These are phyloP conservation scores for Suillus alpinus DNA, from an alignment of 768 basidiomycete species.

Conservation along the genomic window DNA sequence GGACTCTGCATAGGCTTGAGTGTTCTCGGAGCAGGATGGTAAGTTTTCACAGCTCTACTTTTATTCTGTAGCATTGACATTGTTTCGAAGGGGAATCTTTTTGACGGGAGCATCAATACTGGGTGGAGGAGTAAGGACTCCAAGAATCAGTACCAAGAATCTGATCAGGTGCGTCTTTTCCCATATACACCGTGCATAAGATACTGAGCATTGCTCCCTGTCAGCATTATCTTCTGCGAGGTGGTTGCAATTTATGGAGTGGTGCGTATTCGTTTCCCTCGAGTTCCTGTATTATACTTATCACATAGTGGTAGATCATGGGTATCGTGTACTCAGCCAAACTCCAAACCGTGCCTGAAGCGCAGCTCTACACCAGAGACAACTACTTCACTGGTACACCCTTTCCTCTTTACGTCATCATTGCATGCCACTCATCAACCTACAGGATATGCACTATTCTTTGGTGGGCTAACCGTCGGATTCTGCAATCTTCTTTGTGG, in stretches of 20 bases:
- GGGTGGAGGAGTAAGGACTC: conserved; percentile 91
- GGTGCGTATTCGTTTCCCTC: conserved; percentile 44
- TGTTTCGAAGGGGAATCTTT: conserved; percentile 83
- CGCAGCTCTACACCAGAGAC: conserved; percentile 72
- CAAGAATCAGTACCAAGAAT: conserved; percentile 96
- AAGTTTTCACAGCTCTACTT: conserved; percentile 23
- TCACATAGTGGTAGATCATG: conserved; percentile 60
- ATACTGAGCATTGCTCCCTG: neutral
- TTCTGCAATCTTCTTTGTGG: conserved; percentile 94
- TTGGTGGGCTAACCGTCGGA: conserved; percentile 94
- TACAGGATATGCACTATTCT: conserved; percentile 89
- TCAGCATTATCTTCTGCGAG: conserved; percentile 97
- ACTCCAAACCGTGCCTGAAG: conserved; percentile 56
- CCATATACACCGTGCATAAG: neutral
- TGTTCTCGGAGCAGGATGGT: conserved; percentile 96
- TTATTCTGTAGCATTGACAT: neutral
- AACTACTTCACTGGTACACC: conserved; percentile 89
- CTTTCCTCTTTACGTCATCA: neutral
- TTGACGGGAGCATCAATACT: conserved; percentile 95
- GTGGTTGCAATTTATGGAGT: conserved; percentile 99
- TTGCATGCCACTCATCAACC: neutral
- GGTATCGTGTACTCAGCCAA: conserved; percentile 95
- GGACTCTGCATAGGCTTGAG: conserved; percentile 92
- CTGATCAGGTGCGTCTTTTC: conserved; percentile 72
- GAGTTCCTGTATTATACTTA: neutral